Conservation (phyloP, 495 filamentous ascomycete genomes). For the Xylaria curta region DNA sequence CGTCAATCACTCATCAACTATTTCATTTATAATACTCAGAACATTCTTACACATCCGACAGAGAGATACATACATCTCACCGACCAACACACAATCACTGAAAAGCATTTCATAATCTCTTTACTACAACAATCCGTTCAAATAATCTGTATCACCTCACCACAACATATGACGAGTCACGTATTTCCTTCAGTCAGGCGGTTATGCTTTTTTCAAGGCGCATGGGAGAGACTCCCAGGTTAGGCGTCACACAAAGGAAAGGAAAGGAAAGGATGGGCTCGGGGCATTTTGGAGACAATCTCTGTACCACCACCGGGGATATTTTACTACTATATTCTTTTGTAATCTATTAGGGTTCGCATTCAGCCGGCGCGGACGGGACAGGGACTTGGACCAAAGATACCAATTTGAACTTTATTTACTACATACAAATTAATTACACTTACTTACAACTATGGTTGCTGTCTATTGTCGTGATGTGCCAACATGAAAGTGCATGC, state of each 20-base stretch:
- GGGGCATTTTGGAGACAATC: slow-evolving; percentile 19
- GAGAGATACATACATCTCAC: not conserved
- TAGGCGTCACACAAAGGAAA: not conserved
- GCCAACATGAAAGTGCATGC: not conserved
- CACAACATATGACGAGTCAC: slow-evolving; percentile 11
- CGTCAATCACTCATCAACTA: slow-evolving; percentile 4
- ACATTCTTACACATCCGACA: not conserved
- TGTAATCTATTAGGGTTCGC: slow-evolving; percentile 25
- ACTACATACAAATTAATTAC: not conserved
- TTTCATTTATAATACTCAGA: not conserved
- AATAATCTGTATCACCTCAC: not conserved
- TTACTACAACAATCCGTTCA: not conserved
- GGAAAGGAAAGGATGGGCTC: not conserved
- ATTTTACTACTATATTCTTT: slow-evolving; percentile 12
- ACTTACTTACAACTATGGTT: not conserved
- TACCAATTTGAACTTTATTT: slow-evolving; percentile 19
- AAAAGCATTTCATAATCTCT: not conserved
- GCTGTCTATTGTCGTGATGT: not conserved
- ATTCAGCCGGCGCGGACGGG: slow-evolving; percentile 19
- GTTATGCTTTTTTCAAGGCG: not conserved
- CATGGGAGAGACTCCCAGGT: slow-evolving; percentile 2
- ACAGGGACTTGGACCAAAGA: slow-evolving; percentile 18
- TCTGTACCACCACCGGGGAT: slow-evolving; percentile 18
- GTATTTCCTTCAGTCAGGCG: not conserved
- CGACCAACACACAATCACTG: not conserved